phyloP scores from a whole-genome alignment of 2,329 filamentous ascomycete species.

The Akanthomyces dipterigenus region DNA sequence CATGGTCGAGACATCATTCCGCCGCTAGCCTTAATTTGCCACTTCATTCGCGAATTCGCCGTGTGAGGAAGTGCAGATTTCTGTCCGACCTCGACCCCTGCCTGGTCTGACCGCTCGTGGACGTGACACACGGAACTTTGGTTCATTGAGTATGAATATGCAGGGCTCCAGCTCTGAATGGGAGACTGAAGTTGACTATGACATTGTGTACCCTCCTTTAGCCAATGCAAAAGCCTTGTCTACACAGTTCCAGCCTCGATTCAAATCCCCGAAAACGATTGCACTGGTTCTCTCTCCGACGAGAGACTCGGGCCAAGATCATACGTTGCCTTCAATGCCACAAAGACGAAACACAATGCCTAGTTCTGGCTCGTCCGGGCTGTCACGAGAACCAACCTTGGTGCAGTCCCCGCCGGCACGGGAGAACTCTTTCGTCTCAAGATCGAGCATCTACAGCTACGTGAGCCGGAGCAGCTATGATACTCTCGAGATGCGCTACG shows the following conservation, averaged over 20 bases:
- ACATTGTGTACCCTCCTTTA: background rate
- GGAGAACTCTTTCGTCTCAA: slow-evolving; percentile 20
- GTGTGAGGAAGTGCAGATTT: background rate
- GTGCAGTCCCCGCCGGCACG: background rate
- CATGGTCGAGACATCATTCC: background rate
- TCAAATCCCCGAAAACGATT: background rate
- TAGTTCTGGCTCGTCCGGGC: background rate
- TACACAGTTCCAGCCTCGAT: background rate
- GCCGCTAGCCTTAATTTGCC: background rate
- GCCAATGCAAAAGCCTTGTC: background rate
- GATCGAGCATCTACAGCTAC: slow-evolving; percentile 24
- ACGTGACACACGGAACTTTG: background rate
- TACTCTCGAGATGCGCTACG: background rate
- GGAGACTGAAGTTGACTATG: background rate
- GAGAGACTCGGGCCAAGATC: background rate
- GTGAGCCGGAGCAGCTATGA: slow-evolving; percentile 2
- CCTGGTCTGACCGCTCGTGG: background rate
- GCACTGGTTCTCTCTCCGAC: slow-evolving; percentile 1
- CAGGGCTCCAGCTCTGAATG: background rate
- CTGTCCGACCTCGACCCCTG: background rate
- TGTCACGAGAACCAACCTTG: background rate
- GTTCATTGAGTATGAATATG: background rate
- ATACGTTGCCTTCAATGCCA: background rate
- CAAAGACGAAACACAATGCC: slow-evolving; percentile 9
- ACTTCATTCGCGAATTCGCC: background rate